Percentiles rank a stretch among this genome's conserved stretches.
phyloP scores from a whole-genome alignment of 2,329 filamentous ascomycete genomes.

The Shiraia bambusicola region DNA sequence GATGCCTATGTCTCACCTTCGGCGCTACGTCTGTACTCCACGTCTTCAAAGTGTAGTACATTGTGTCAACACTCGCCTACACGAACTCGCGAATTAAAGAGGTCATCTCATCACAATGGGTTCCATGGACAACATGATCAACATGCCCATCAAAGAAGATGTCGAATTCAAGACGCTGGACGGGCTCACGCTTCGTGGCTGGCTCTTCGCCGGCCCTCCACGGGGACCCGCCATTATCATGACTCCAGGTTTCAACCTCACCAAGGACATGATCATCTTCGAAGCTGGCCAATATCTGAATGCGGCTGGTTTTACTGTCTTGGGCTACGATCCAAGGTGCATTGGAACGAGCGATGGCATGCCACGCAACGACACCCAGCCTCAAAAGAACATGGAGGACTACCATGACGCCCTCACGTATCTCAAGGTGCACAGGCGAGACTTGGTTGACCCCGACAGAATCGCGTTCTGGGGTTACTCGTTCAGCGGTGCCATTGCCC shows the following conservation, averaged over 20 bases:
- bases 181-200: conserved; percentile 7
- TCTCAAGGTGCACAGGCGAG: conserved; percentile 11
- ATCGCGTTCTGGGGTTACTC: conserved; percentile 46
- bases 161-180: conserved; percentile 7
- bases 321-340: conserved; percentile 43
- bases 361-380: conserved; percentile 45
- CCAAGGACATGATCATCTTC: conserved; percentile 36
- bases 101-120: too few relatives aligned
- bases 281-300: conserved; percentile 41
- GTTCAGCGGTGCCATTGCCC: conserved; percentile 27
- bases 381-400: conserved; percentile 36
- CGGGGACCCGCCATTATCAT: conserved; percentile 4
- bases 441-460: conserved; percentile 21
- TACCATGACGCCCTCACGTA: conserved; percentile 43
- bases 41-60: too few relatives aligned
- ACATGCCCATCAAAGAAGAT: neutral
- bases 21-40: too few relatives aligned
- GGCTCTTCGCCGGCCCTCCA: conserved; percentile 2
- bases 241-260: conserved; percentile 24
- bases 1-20: too few relatives aligned
- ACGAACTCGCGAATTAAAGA: too few relatives aligned
- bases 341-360: conserved; percentile 43
- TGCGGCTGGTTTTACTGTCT: conserved; percentile 35
- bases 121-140: too few relatives aligned
- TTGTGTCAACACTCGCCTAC: too few relatives aligned